Conservation (phyloP, 2,329 filamentous ascomycete genomes). For the Cladosporium sp. region DNA sequence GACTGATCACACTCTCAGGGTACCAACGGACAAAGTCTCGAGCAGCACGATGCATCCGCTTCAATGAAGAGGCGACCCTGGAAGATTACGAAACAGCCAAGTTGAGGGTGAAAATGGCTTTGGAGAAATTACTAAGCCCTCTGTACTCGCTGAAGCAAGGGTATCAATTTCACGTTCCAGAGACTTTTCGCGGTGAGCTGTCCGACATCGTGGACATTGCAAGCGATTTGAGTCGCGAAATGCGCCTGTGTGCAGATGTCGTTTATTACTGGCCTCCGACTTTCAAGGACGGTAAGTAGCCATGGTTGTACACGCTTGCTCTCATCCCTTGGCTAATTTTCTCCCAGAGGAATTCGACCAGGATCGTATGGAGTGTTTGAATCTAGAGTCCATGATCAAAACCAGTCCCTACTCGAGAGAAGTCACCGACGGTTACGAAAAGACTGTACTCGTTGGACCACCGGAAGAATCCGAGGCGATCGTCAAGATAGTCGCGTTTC, state of each 20-base stretch:
- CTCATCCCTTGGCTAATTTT: too few relatives aligned
- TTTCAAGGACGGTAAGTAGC: conserved; percentile 30
- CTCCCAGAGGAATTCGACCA: conserved; percentile 25
- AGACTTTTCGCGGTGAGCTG: conserved; percentile 1
- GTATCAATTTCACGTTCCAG: background rate
- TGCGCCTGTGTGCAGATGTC: conserved; percentile 21
- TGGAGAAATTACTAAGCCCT: background rate
- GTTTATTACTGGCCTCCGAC: conserved; percentile 29
- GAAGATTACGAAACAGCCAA: too few relatives aligned
- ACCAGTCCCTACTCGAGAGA: conserved; percentile 22
- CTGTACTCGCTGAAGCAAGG: background rate
- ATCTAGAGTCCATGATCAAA: conserved; percentile 23
- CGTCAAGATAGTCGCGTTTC: conserved; percentile 26
- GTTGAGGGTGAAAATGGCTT: background rate
- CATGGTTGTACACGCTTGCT: too few relatives aligned
- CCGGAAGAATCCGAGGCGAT: conserved; percentile 23
- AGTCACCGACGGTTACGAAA: conserved; percentile 15
- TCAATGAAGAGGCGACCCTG: background rate
- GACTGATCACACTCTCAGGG: conserved; percentile 19
- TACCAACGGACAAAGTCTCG: conserved; percentile 25
- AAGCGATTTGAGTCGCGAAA: conserved; percentile 19
- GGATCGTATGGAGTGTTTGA: conserved; percentile 25
- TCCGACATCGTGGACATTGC: conserved; percentile 20
- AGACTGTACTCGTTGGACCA: conserved; percentile 17
- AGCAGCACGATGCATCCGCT: conserved; percentile 13